These are phyloP conservation scores for Colletotrichum sp. DNA, from an alignment of 2,329 filamentous ascomycete species.

Conservation along the genomic window DNA sequence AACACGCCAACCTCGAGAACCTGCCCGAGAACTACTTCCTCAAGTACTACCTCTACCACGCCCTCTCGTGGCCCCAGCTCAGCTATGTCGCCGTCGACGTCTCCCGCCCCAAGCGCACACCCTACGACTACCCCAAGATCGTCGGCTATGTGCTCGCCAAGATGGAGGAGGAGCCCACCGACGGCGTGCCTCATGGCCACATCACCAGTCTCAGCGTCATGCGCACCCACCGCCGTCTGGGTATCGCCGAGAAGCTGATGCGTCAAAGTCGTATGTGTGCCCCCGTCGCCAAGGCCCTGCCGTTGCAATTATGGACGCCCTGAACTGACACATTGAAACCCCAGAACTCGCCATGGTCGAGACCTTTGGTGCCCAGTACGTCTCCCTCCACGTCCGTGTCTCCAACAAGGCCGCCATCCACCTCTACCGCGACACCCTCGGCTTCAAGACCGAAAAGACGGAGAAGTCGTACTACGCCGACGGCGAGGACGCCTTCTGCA, in stretches of 20 bases:
- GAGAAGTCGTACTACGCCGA: constrained; percentile 96
- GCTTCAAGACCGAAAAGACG: constrained; percentile 85
- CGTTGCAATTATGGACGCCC: background rate
- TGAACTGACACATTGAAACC: background rate
- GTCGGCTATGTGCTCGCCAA: constrained; percentile 99
- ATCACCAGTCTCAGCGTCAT: constrained; percentile 96
- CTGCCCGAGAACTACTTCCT: constrained; percentile 99
- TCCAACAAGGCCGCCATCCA: constrained; percentile 91
- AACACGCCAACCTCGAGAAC: constrained; percentile 98
- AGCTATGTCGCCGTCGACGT: constrained; percentile 96
- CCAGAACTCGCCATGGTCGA: constrained; percentile 92
- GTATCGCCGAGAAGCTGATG: constrained; percentile 98
- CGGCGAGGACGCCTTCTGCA: constrained; percentile 93
- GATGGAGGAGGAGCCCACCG: constrained; percentile 97
- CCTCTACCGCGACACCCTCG: constrained; percentile 90
- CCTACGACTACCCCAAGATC: constrained; percentile 93
- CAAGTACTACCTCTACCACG: constrained; percentile 99
- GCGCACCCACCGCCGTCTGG: constrained; percentile 89
- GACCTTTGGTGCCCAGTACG: constrained; percentile 88
- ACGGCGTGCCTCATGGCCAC: constrained; percentile 92
- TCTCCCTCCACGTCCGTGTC: constrained; percentile 93
- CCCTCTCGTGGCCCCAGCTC: constrained; percentile 96
- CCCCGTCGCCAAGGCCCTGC: background rate
- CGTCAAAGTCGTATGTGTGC: constrained; percentile 80
- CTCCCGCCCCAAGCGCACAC: constrained; percentile 75